Conservation (phyloP, 2,329 filamentous ascomycete species). For the Sarocladium strictum region DNA sequence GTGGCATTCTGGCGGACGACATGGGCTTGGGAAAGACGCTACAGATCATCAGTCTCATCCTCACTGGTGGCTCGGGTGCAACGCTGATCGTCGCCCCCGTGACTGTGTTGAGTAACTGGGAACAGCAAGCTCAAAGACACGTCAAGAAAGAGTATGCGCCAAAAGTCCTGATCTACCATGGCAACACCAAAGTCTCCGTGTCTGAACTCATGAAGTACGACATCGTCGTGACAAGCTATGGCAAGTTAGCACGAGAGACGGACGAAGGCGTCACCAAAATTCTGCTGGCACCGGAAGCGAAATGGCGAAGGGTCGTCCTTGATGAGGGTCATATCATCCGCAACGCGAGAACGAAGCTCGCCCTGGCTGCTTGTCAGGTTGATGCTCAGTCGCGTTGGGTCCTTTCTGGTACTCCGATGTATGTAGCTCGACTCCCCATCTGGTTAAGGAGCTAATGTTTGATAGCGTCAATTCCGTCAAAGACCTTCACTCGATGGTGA, state of each 20-base stretch:
- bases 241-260: constrained; percentile 64
- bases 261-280: constrained; percentile 35
- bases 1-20: constrained; percentile 65
- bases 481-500: constrained; percentile 74
- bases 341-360: constrained; percentile 67
- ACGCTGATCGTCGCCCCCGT: constrained; percentile 80
- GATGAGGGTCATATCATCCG: constrained; percentile 82
- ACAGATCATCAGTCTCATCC: constrained; percentile 74
- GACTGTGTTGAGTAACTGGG: constrained; percentile 88
- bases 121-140: constrained; percentile 69
- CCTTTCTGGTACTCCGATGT: constrained; percentile 74
- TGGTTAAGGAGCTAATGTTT: constrained; percentile 7
- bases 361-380: constrained; percentile 61
- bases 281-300: constrained; percentile 34
- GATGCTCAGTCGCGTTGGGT: constrained; percentile 71
- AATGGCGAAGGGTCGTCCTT: constrained; percentile 74
- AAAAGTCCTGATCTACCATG: constrained; percentile 70
- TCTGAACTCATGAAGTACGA: constrained; percentile 60
- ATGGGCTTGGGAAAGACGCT: constrained; percentile 53
- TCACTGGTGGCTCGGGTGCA: constrained; percentile 49
- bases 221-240: constrained; percentile 80
- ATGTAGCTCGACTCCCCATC: constrained; percentile 19
- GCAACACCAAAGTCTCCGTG: constrained; percentile 49
- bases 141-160: constrained; percentile 57
- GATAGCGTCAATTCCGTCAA: constrained; percentile 68